Evolutionary conservation across 257 asterid genomes (phyloP).

Genomic region (Scutellaria barbata): DNA sequence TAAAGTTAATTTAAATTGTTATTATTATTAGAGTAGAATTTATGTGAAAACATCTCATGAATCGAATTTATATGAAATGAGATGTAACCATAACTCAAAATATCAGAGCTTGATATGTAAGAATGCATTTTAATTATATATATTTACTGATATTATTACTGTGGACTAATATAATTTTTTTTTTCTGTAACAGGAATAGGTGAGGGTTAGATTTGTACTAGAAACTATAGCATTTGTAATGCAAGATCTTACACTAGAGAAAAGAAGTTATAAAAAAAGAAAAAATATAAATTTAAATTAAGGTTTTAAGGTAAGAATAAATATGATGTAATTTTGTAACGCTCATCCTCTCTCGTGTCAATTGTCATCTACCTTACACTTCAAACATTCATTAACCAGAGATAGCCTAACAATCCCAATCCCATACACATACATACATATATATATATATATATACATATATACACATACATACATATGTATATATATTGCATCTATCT

Average conservation of each 20-base stretch:
- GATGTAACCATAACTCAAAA: too few relatives aligned
- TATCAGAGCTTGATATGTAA: too few relatives aligned
- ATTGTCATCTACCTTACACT: conserved; percentile 37
- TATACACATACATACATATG: conserved; percentile 10
- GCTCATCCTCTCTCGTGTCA: conserved; percentile 23
- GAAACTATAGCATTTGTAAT: background rate
- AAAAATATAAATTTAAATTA: background rate
- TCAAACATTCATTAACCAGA: conserved; percentile 33
- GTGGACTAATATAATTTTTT: too few relatives aligned
- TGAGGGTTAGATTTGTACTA: background rate
- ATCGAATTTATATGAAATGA: too few relatives aligned
- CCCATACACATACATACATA: conserved; percentile 18
- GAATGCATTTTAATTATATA: too few relatives aligned
- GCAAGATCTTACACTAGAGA: background rate
- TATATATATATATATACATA: background rate
- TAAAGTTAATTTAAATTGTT: background rate
- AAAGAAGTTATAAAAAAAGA: background rate
- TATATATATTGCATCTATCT: conserved; percentile 2
- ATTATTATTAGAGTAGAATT: background rate
- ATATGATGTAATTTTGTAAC: background rate
- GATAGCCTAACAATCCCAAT: conserved; percentile 32
- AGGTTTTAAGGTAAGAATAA: background rate
- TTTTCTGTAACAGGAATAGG: background rate
- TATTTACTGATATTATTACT: too few relatives aligned
- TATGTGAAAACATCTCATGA: too few relatives aligned